Base-by-base conservation (phyloP, 805 yeast genomes). In the Ogataea pignaliae region DNA sequence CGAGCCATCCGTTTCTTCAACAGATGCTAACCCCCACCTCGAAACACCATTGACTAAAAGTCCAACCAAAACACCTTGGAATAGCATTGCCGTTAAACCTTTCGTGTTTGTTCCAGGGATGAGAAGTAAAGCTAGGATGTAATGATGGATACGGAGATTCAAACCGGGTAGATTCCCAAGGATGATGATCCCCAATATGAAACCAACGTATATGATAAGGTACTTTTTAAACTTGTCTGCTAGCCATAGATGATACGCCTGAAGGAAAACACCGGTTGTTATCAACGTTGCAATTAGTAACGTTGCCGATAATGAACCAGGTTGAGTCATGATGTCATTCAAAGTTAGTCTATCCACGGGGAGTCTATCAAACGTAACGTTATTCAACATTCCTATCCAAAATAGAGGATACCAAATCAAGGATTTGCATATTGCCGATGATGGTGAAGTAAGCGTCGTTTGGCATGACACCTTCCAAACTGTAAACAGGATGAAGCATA, bases 1-100 rank as follows among this genome's bases (percentile, higher is more conserved):
- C 3, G 86, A 73, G 4, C 72, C 65, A 21, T 75, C 75, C 0
- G 96, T 87, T 57, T 91, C 97, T 1, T 86, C 80, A 44, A 91
- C 79, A 12, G 96, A 81, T 2, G 95, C 97, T 56, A 85, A 81
- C 44, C 93, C 97, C 99, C 99, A 91, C 44, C 95, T 70, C 0
- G 95, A 79, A 1, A 88, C 80, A 0, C 99, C 99, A 17, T 90
- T 84, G 6, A 89, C 70, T 40, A 85, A 73, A 37, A 91, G 68
- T 0, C 97, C 99, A 0, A 88, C 60, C 18, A 91, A 66, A 1
- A 91, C 75, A 2, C 97, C 98, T 60, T 90, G 97, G 57, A 87
- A 84, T 9, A 84, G 54, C 52, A 85, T 70, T 0, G 90, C 89
- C 0, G 86, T 71, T 34, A 76, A 59, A 0, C 93, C 90, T 51